phyloP scores from a whole-genome alignment of 257 asterid genomes.

The Henckelia pumila region DNA sequence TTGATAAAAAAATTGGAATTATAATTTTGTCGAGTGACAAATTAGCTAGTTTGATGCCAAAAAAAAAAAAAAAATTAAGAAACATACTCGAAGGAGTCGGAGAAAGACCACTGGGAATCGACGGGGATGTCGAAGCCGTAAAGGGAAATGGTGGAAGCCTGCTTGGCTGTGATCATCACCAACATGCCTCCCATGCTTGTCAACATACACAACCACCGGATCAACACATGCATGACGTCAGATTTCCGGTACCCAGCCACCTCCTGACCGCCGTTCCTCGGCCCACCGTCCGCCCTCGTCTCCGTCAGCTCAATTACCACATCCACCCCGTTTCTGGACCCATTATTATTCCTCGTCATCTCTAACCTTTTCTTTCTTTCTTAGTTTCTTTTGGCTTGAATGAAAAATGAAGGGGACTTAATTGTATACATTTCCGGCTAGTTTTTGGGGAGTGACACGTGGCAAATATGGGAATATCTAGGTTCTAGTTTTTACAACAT shows the following conservation, averaged over 20 bases:
- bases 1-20: too few species aligned
- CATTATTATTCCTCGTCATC: slow-evolving; percentile 41
- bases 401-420: too few species aligned
- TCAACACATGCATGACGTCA: slow-evolving; percentile 44
- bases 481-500: too few species aligned
- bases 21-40: too few species aligned
- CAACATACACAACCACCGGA: slow-evolving; percentile 53
- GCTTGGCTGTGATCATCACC: slow-evolving; percentile 67
- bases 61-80: too few species aligned
- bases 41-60: too few species aligned
- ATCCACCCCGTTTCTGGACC: slow-evolving; percentile 38
- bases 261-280: slow-evolving; percentile 3
- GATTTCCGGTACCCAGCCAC: slow-evolving; percentile 29
- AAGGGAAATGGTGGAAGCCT: slow-evolving; percentile 62
- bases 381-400: neutral
- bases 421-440: too few species aligned
- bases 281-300: slow-evolving; percentile 26
- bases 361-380: too few species aligned
- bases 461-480: too few species aligned
- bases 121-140: slow-evolving; percentile 71
- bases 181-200: slow-evolving; percentile 55
- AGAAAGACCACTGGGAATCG: slow-evolving; percentile 82
- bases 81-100: slow-evolving; percentile 71
- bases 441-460: too few species aligned
- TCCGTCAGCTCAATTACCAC: slow-evolving; percentile 64